A percentile compares a stretch with the other conserved stretches of the same genome.
phyloP scores from a whole-genome alignment of 2,329 filamentous ascomycete genomes.

The Phyllosticta capitalensis region DNA sequence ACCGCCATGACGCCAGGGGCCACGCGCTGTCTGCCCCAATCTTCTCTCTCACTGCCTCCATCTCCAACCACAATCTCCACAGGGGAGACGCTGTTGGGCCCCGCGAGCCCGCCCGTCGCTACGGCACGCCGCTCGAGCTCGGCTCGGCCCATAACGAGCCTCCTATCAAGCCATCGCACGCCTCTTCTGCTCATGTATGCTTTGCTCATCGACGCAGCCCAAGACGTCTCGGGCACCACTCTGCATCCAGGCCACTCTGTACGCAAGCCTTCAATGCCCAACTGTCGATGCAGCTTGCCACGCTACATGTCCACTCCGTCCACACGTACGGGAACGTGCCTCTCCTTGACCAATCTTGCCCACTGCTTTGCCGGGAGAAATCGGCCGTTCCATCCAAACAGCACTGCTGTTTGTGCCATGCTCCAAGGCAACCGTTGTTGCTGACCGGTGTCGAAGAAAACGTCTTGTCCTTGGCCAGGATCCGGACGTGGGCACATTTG shows the following conservation, averaged over 20 bases:
- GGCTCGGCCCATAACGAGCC: conserved; percentile 8
- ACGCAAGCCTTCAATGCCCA: not conserved
- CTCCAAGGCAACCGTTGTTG: not conserved
- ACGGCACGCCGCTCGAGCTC: conserved; percentile 6
- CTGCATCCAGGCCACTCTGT: not conserved
- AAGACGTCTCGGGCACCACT: not conserved
- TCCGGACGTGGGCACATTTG: not conserved
- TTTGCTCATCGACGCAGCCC: not conserved
- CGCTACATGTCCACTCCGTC: not conserved
- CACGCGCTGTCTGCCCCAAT: conserved; percentile 1
- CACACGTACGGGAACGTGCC: not conserved
- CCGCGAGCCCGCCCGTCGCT: conserved; percentile 1
- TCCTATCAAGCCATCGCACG: not conserved
- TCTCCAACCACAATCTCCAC: conserved; percentile 6
- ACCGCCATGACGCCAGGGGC: conserved; percentile 3
- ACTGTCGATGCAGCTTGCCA: not conserved
- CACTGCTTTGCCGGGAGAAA: not conserved
- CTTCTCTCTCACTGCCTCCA: not conserved
- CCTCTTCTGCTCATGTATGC: not conserved
- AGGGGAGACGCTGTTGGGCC: conserved; percentile 4
- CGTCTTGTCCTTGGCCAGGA: not conserved
- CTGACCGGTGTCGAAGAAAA: not conserved
- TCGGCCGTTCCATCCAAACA: not conserved
- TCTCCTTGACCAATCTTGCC: not conserved
- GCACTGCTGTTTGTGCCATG: not conserved